Evolutionary conservation across 176 grass and related monocot genomes (phyloP).

Genomic region (Puccinellia tenuiflora): DNA sequence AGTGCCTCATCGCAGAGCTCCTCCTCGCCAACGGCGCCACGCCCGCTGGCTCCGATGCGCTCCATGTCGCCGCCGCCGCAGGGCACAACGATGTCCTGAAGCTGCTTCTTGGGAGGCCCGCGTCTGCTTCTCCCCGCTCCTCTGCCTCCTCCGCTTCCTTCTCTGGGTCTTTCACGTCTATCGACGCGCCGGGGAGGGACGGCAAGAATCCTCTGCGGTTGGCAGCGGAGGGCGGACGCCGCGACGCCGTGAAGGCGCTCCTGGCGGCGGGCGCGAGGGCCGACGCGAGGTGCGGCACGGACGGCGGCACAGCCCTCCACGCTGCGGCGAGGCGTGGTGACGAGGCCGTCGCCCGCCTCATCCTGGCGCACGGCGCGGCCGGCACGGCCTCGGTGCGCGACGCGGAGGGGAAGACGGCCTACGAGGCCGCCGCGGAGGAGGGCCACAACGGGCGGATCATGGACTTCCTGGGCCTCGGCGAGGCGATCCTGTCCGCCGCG

Average conservation of each 20-base stretch:
- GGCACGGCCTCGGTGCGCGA: slow-evolving; percentile 46
- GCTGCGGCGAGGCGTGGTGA: slow-evolving; percentile 46
- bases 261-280: slow-evolving; percentile 42
- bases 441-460: slow-evolving; percentile 36
- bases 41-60: slow-evolving; percentile 36
- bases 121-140: slow-evolving; percentile 1
- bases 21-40: slow-evolving; percentile 52
- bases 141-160: slow-evolving; percentile 12
- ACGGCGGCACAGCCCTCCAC: slow-evolving; percentile 42
- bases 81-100: slow-evolving; percentile 48
- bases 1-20: slow-evolving; percentile 60
- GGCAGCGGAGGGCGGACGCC: slow-evolving; percentile 37
- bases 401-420: slow-evolving; percentile 44
- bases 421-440: slow-evolving; percentile 46
- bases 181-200: slow-evolving; percentile 49
- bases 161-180: slow-evolving; percentile 5
- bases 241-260: slow-evolving; percentile 42
- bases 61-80: slow-evolving; percentile 46
- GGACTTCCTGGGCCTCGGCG: slow-evolving; percentile 47
- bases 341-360: slow-evolving; percentile 30
- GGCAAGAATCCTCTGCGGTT: slow-evolving; percentile 46
- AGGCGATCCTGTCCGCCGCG: slow-evolving; percentile 37
- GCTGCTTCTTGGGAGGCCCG: slow-evolving; percentile 48
- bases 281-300: slow-evolving; percentile 35
- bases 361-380: slow-evolving; percentile 30